Conservation (phyloP, 164 flowering plant genomes). For the Stephania cephalantha region DNA sequence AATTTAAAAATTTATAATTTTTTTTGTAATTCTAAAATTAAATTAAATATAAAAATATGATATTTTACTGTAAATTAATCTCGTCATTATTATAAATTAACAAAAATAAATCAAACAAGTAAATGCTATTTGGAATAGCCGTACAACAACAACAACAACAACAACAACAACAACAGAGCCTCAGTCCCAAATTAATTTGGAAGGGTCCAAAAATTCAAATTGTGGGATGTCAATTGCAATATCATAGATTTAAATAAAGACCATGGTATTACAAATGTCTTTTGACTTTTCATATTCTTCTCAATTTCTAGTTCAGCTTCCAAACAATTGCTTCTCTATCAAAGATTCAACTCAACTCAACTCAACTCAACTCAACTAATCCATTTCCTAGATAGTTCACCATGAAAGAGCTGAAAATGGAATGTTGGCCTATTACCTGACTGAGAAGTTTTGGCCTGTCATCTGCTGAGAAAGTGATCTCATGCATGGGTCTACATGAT, state of each 20-base stretch:
- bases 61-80: no score
- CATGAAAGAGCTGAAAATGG: neutral
- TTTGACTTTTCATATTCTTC: neutral
- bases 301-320: neutral
- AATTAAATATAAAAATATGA: no score
- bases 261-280: neutral
- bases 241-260: neutral
- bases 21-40: no score
- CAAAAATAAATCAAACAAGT: no score
- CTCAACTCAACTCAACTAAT: neutral
- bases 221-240: neutral
- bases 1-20: no score
- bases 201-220: neutral
- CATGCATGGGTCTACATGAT: slow-evolving; percentile 37
- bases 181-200: no score
- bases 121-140: no score
- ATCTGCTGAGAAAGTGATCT: slow-evolving; percentile 33
- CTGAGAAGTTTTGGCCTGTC: slow-evolving; percentile 37
- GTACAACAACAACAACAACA: no score
- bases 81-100: no score
- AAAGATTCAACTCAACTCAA: neutral
- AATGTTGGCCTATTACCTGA: slow-evolving; percentile 19
- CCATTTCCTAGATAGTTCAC: neutral
- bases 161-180: no score
- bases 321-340: neutral